Base-by-base conservation (phyloP, 2,329 filamentous ascomycete genomes). In the Stemphylium beticola region DNA sequence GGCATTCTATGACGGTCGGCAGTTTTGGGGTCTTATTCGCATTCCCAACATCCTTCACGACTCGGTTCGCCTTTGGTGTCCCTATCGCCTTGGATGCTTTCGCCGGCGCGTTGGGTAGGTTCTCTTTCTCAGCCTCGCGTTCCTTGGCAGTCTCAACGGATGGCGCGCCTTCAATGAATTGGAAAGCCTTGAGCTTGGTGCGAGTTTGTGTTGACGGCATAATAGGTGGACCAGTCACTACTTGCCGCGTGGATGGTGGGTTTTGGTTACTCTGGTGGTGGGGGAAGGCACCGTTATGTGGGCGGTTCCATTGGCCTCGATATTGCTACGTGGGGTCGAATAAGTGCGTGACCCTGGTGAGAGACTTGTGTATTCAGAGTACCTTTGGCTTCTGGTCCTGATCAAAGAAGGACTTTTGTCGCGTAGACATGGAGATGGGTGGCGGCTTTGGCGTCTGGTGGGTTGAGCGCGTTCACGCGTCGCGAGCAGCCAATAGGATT, bases 101-200 rank as follows among this genome's bases (percentile, higher is more conserved):
- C 4, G 54, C 47, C 5, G 40, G 22, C 39, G 62, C 52, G 7
- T 45, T 18, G 4, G 43, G 50, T 32, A 62, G 57, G 44, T 81
- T 82, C 64, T 81, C 79, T 60, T 82, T 81, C 50, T 80, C 75
- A 22, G 67, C 69, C 60, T 77, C 71, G 36, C 52, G 57, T 64
- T 68, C 49, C 53, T 56, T 64, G 12, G 45, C 42, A 24, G 44
- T 32, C 9, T 67, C 59, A 10, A 57, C 49, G 22, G 62, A 52
- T 1, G 71, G 72, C 53, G 68, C 59, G 57, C 73, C 74, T 46
- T 78, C 70, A 58, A 77, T 69, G 64, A 83, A 84, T 61, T 81
- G 79, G 60, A 85, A 86, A 26, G 79, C 77, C 66, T 82, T 81
- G 50, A 85, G 73, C 69, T 85, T 86, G 4, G 78, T 77, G 53